Percentiles rank a stretch among this genome's conserved stretches.
Conservation (phyloP, 176 grass and related monocot genomes). For the Olyra latifolia region DNA sequence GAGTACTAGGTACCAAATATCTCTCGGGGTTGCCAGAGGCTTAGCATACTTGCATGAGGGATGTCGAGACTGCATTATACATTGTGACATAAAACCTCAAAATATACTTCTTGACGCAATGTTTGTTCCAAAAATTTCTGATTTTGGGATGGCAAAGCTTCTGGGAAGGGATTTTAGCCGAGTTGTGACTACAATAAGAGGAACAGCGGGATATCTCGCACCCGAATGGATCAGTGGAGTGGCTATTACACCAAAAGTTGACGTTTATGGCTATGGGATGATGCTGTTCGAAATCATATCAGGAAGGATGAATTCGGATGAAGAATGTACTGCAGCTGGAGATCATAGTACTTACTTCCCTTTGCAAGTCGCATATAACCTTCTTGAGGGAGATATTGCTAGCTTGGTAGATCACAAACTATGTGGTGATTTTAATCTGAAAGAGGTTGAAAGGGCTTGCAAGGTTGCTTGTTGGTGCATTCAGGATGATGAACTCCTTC, state of each 20-base stretch:
- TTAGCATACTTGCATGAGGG: constrained; percentile 61
- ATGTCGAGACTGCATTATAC: constrained; percentile 44
- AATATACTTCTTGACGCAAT: constrained; percentile 17
- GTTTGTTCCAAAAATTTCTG: constrained; percentile 24
- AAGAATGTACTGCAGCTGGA: background rate
- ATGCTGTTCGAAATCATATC: constrained; percentile 13
- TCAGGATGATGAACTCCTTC: constrained; percentile 34
- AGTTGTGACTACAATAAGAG: constrained; percentile 10
- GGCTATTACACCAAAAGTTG: constrained; percentile 17
- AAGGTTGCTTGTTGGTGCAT: constrained; percentile 60
- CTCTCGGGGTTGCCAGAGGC: constrained; percentile 46
- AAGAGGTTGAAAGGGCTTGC: constrained; percentile 34
- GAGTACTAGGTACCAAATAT: constrained; percentile 49
- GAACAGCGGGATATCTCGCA: constrained; percentile 5
- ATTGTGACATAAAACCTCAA: constrained; percentile 26
- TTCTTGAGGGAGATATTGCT: constrained; percentile 35
- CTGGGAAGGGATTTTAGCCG: constrained; percentile 17
- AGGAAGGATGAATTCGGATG: constrained; percentile 10
- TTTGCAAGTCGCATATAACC: constrained; percentile 23
- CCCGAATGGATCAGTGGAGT: constrained; percentile 25
- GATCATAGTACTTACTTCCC: constrained; percentile 26
- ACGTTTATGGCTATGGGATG: constrained; percentile 25
- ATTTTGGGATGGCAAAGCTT: constrained; percentile 35
- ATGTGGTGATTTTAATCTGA: constrained; percentile 5
- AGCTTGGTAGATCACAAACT: constrained; percentile 46